These are phyloP conservation scores for Phytomonas francai DNA, from an alignment of 208 protist genomes.

Conservation along the genomic window DNA sequence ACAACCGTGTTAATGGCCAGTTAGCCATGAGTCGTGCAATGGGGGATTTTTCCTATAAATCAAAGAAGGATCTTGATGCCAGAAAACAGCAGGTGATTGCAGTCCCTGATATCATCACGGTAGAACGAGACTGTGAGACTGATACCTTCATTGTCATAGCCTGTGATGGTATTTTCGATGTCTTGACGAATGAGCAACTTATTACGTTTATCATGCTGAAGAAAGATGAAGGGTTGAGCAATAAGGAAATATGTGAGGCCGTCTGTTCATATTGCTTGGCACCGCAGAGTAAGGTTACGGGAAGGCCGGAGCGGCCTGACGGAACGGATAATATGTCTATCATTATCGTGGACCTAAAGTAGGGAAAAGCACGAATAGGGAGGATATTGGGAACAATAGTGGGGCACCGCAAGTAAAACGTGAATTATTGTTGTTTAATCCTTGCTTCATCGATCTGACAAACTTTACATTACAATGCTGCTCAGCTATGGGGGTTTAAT, in stretches of 20 bases:
- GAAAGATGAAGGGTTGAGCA: constrained; percentile 16
- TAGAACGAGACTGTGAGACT: constrained; percentile 22
- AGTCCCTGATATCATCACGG: constrained; percentile 50
- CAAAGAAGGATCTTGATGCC: constrained; percentile 22
- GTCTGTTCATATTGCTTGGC: constrained; percentile 68
- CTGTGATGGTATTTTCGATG: constrained; percentile 90
- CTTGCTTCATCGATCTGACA: not conserved
- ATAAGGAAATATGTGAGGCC: constrained; percentile 55
- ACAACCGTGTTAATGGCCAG: constrained; percentile 91
- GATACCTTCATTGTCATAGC: constrained; percentile 69
- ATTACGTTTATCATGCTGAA: constrained; percentile 35
- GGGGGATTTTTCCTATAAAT: constrained; percentile 92
- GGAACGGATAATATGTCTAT: constrained; percentile 90
- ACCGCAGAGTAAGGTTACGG: constrained; percentile 23
- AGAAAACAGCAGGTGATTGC: constrained; percentile 74
- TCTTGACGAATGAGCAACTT: constrained; percentile 76
- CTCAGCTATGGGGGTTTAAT: not conserved
- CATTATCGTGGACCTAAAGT: constrained; percentile 74
- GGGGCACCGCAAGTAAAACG: not conserved
- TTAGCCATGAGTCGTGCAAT: constrained; percentile 92
- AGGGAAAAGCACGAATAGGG: not conserved
- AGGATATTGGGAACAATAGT: not conserved
- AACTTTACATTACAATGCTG: not conserved
- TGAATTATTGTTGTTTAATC: not conserved
- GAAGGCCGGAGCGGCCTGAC: constrained; percentile 27